These are phyloP conservation scores for Catenaria anguillulae DNA, from an alignment of 371 early-diverging fungal species.

Conservation along the genomic window DNA sequence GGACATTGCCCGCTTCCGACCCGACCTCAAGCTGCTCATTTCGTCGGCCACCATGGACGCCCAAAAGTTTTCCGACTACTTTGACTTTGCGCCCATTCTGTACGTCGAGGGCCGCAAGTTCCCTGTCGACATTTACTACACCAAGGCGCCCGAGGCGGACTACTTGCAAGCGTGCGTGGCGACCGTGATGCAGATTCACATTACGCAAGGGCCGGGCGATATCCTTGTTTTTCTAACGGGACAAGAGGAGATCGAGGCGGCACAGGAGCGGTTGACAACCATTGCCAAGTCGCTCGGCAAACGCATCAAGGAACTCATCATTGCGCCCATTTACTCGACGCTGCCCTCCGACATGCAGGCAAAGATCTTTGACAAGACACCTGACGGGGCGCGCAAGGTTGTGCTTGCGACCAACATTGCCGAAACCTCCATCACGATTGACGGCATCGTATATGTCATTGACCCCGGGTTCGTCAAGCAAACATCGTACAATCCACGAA, in stretches of 20 bases:
- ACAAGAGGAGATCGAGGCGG: slow-evolving; percentile 96
- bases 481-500: slow-evolving; percentile 81
- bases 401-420: slow-evolving; percentile 99
- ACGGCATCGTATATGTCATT: slow-evolving; percentile 63
- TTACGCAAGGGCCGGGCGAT: slow-evolving; percentile 79
- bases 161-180: slow-evolving; percentile 90
- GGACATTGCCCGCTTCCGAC: slow-evolving; percentile 84
- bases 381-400: slow-evolving; percentile 86
- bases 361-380: slow-evolving; percentile 93
- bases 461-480: slow-evolving; percentile 92
- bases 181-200: slow-evolving; percentile 90
- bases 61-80: slow-evolving; percentile 85
- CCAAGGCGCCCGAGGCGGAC: slow-evolving; percentile 91
- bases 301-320: slow-evolving; percentile 75
- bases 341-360: slow-evolving; percentile 84
- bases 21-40: slow-evolving; percentile 85
- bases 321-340: slow-evolving; percentile 90
- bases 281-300: slow-evolving; percentile 71
- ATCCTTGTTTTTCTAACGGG: slow-evolving; percentile 98
- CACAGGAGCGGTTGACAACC: slow-evolving; percentile 62
- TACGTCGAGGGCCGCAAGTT: slow-evolving; percentile 84
- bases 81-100: slow-evolving; percentile 91
- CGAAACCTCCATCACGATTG: slow-evolving; percentile 98
- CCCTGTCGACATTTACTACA: slow-evolving; percentile 89
- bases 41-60: slow-evolving; percentile 99